Conservation (phyloP, 495 filamentous ascomycete species). For the Penicillium desertorum region DNA sequence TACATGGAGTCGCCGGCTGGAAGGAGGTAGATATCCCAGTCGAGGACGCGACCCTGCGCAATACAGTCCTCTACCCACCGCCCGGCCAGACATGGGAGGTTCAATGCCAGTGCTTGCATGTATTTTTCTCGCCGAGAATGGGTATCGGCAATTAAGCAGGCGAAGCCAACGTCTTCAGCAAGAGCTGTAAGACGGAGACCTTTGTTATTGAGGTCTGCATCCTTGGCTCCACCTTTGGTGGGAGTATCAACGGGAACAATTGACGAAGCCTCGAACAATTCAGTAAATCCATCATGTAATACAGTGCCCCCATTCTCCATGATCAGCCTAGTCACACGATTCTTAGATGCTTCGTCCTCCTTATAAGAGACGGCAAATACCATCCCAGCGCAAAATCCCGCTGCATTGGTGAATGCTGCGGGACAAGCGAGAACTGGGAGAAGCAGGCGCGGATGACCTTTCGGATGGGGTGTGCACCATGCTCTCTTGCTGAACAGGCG, state of each 20-base stretch:
- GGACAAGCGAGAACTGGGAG: slow-evolving; percentile 43
- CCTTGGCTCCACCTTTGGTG: slow-evolving; percentile 22
- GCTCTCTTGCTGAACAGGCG: slow-evolving; percentile 21
- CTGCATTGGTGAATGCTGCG: slow-evolving; percentile 35
- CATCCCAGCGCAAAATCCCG: slow-evolving; percentile 70
- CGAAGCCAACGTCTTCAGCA: slow-evolving; percentile 66
- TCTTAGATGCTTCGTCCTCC: slow-evolving; percentile 53
- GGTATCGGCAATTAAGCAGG: slow-evolving; percentile 79
- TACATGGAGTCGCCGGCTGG: slow-evolving; percentile 79
- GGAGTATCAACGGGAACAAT: slow-evolving; percentile 34
- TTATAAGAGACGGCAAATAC: slow-evolving; percentile 76
- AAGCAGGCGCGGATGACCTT: slow-evolving; percentile 41
- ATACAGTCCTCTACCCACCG: slow-evolving; percentile 81
- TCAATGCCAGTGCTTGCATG: slow-evolving; percentile 90
- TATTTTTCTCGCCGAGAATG: slow-evolving; percentile 91
- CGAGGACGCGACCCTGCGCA: slow-evolving; percentile 54
- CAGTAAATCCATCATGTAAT: slow-evolving; percentile 75
- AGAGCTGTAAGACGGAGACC: slow-evolving; percentile 48
- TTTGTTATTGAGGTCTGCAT: slow-evolving; percentile 16
- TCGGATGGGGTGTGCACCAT: slow-evolving; percentile 43
- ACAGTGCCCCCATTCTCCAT: slow-evolving; percentile 67
- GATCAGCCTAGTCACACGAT: slow-evolving; percentile 51
- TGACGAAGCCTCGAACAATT: slow-evolving; percentile 65
- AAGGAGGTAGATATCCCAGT: slow-evolving; percentile 80
- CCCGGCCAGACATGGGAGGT: slow-evolving; percentile 76